A percentile compares a stretch with the other conserved stretches of the same genome.
Conservation (phyloP, 2,329 filamentous ascomycete species). For the Penicillium brasilianum region DNA sequence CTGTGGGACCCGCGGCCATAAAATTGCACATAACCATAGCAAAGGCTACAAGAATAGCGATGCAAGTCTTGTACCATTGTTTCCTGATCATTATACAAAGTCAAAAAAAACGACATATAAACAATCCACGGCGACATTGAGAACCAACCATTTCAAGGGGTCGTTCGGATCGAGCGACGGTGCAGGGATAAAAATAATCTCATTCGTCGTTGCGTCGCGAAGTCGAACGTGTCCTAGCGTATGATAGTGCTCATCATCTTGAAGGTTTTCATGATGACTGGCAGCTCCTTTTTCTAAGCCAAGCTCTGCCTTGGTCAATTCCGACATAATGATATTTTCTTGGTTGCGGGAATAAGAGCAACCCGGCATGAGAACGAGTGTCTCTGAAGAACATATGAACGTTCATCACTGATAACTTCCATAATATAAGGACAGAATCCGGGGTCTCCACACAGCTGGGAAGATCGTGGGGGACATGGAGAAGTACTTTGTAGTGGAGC, state of each 20-base stretch:
- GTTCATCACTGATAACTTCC: not conserved
- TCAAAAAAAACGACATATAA: not conserved
- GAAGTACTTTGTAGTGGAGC: not conserved
- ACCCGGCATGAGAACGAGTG: not conserved
- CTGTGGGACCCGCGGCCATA: constrained; percentile 59
- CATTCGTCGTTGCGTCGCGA: not conserved
- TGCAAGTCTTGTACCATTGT: not conserved
- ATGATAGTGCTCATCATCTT: not conserved
- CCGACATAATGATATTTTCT: not conserved
- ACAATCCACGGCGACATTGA: not conserved
- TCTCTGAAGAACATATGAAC: not conserved
- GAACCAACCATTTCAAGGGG: constrained; percentile 5
- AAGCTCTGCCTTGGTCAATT: not conserved
- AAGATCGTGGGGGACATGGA: not conserved
- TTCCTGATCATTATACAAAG: not conserved
- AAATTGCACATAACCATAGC: constrained; percentile 64
- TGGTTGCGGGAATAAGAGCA: not conserved
- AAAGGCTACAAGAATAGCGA: constrained; percentile 24
- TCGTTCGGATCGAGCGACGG: constrained; percentile 4
- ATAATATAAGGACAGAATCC: not conserved
- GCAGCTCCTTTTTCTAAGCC: not conserved
- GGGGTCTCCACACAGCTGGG: not conserved
- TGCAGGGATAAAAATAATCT: not conserved
- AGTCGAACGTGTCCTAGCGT: constrained; percentile 1
- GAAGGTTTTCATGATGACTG: not conserved